Evolutionary conservation across 441 rosid genomes (phyloP).

Genomic region (Populus hybrid): DNA sequence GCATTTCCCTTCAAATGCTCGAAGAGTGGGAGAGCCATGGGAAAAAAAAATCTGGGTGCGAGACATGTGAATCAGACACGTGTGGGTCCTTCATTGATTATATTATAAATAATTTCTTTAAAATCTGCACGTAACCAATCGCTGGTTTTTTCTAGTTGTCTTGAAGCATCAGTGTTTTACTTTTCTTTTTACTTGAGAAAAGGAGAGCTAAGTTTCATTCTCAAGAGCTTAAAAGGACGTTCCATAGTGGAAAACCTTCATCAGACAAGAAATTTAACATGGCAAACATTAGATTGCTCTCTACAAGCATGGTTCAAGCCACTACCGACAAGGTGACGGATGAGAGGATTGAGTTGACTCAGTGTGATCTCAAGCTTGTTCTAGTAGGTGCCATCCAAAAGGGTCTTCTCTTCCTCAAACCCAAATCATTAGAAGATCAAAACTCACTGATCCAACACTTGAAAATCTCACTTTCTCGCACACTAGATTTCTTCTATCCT

Average conservation of each 20-base stretch:
- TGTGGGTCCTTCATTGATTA: too few relatives aligned
- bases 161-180: too few relatives aligned
- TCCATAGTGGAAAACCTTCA: neutral
- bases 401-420: slow-evolving; percentile 25
- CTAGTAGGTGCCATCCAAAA: slow-evolving; percentile 1
- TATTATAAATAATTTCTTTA: too few relatives aligned
- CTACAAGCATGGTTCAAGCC: slow-evolving; percentile 14
- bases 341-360: slow-evolving; percentile 9
- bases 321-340: neutral
- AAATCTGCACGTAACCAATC: too few relatives aligned
- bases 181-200: too few relatives aligned
- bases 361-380: slow-evolving; percentile 17
- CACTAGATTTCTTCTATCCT: slow-evolving; percentile 4
- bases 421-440: neutral
- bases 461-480: slow-evolving; percentile 9
- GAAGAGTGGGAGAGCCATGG: too few relatives aligned
- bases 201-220: too few relatives aligned
- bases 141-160: too few relatives aligned
- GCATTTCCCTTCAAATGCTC: too few relatives aligned
- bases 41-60: too few relatives aligned
- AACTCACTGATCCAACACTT: neutral
- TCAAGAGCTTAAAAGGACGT: too few relatives aligned
- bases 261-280: neutral
- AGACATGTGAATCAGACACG: too few relatives aligned
- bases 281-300: slow-evolving; percentile 2